Percentiles rank a stretch among this genome's conserved stretches.
phyloP scores from a whole-genome alignment of 2,329 filamentous ascomycete genomes.

The Laburnicola sp. region DNA sequence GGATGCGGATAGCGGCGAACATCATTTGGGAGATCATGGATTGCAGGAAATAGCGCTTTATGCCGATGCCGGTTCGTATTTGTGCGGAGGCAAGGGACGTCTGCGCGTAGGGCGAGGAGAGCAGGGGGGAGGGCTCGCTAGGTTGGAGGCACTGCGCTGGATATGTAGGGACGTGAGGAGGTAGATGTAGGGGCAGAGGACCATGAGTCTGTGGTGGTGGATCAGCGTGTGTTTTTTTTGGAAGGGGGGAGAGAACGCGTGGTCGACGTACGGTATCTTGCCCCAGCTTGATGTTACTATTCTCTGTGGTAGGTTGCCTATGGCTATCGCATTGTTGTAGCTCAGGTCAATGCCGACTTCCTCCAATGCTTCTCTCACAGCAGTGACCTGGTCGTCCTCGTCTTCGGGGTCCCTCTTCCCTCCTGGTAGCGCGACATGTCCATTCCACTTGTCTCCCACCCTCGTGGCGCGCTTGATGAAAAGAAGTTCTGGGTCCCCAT shows the following conservation, averaged over 20 bases:
- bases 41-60: conserved; percentile 59
- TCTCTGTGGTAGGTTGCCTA: conserved; percentile 67
- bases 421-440: conserved; percentile 69
- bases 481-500: conserved; percentile 68
- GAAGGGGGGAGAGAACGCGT: neutral
- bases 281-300: conserved; percentile 69
- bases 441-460: conserved; percentile 68
- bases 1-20: conserved; percentile 65
- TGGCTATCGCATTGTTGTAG: conserved; percentile 49
- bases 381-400: conserved; percentile 63
- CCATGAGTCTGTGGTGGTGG: conserved; percentile 61
- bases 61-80: conserved; percentile 57
- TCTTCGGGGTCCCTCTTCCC: conserved; percentile 69
- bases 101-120: conserved; percentile 60
- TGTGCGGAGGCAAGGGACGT: conserved; percentile 63
- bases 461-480: conserved; percentile 71
- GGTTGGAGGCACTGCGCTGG: conserved; percentile 66
- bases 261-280: conserved; percentile 58
- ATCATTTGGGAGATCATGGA: conserved; percentile 66
- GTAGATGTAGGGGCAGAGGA: conserved; percentile 70
- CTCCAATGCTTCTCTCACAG: conserved; percentile 66
- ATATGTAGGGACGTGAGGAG: conserved; percentile 59
- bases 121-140: conserved; percentile 69
- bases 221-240: conserved; percentile 7
- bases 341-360: conserved; percentile 67